Base-by-base conservation (phyloP, 164 flowering plant genomes). In the Vitis amurensis region DNA sequence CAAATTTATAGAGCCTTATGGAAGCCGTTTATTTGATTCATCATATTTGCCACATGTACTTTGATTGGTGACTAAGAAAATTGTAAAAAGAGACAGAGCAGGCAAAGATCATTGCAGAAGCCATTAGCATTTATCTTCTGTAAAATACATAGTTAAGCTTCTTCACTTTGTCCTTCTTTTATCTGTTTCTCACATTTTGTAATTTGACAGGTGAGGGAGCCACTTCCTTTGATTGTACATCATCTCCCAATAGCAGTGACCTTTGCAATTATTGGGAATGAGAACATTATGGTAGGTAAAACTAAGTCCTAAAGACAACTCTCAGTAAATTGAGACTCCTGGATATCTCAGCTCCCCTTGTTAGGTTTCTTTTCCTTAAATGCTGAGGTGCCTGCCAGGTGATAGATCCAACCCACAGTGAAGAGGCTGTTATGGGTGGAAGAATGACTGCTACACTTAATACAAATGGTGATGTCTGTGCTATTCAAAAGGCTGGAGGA, bases 401-500 rank as follows among this genome's bases (percentile, higher is more conserved):
- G 59, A 70, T 92, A 9, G 99, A 96, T 77, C 99, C 99, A 51
- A 85, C 91, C 13, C 84, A 96, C 77, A 67, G 62, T 63, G 99
- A 96, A 77, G 99, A 96, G 82, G 90, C 86, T 83, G 86, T 96
- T 59, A 90, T 90, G 97, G 85, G 86, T 59, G 98, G 97, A 67
- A 86, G 88, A 74, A 83, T 96, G 89, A 91, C 97, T 68, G 87
- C 80, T 30, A 96, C 95, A 64, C 76, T 92, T 44, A 96, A 91
- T 74, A 75, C 93, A 74, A 90, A 86, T 76, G 92, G 93, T 64
- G 99, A 96, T 68, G 70, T 96, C 27, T 96, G 99, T 87, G 90
- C 99, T 50, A 82, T 96, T 66, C 99, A 96, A 64, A 96, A 93
- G 80, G 89, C 89, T 77, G 99, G 99, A 63, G 97, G 94, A 65